Percentiles rank a stretch among this genome's conserved stretches.
phyloP scores from a whole-genome alignment of 129 eudicot genomes.

The Dittrichia graveolens region DNA sequence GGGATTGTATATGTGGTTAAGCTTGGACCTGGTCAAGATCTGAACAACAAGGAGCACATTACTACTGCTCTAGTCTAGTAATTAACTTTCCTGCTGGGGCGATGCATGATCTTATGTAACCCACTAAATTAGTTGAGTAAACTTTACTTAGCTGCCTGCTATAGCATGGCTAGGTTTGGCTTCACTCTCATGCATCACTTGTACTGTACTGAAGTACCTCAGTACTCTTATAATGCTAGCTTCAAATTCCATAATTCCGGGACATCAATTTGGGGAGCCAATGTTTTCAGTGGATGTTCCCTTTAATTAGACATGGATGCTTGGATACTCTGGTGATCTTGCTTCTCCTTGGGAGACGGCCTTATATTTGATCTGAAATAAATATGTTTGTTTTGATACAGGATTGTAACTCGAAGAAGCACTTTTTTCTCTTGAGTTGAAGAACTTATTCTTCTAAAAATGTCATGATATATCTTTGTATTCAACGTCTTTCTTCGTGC shows the following conservation, averaged over 20 bases:
- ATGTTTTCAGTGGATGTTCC: slow-evolving; percentile 1
- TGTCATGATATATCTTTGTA: slow-evolving; percentile 1
- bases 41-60: slow-evolving; percentile 13
- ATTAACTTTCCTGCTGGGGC: not conserved
- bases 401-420: not conserved
- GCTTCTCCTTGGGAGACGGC: not conserved
- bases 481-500: slow-evolving; percentile 2
- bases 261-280: slow-evolving; percentile 10
- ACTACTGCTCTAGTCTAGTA: not conserved
- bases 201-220: too few relatives aligned
- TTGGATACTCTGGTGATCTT: slow-evolving; percentile 28
- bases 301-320: slow-evolving; percentile 14
- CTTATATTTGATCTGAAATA: not conserved
- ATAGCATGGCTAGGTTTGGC: too few relatives aligned
- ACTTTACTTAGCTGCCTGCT: slow-evolving; percentile 3
- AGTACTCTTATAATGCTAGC: too few relatives aligned
- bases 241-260: too few relatives aligned
- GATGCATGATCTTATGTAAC: not conserved
- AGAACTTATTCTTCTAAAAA: slow-evolving; percentile 16
- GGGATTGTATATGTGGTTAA: slow-evolving; percentile 11
- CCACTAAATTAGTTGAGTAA: slow-evolving; percentile 5
- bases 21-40: slow-evolving; percentile 19
- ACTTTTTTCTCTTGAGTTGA: not conserved
- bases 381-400: not conserved
- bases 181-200: too few relatives aligned